Base-by-base conservation (phyloP, 306 rosid genomes). In the Cucurbita moschata region DNA sequence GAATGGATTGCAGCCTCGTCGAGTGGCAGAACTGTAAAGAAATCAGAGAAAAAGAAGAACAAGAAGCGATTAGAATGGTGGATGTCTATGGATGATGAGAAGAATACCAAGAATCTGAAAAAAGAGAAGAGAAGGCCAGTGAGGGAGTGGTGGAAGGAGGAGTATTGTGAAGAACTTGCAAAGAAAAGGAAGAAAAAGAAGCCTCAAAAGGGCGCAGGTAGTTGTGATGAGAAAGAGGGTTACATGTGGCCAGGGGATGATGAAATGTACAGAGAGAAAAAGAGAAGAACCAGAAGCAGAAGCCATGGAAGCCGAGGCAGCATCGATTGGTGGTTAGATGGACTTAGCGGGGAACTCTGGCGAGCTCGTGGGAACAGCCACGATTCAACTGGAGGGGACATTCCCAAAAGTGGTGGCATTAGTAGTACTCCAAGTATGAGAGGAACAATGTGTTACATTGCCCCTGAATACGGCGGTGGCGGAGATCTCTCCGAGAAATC, bases 131-230 rank as follows among this genome's bases (percentile, higher is more conserved):
- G 87, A 85, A 91, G 82, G 76, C 87, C 91, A 0, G 91, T 82
- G 8, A 91, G 96, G 85, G 97, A 95, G 53, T 95, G 99, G 99
- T 95, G 99, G 99, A 87, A 84, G 86, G 97, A 91, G 73, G 97
- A 95, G 79, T 81, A 81, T 18, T 82, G 87, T 72, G 93, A 91
- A 61, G 99, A 91, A 75, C 74, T 87, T 18, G 83, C 82, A 0
- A 88, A 79, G 77, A 83, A 85, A 73, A 92, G 81, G 86, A 89
- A 88, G 71, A 88, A 77, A 83, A 83, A 82, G 73, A 88, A 81
- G 68, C 83, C 75, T 52, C 73, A 71, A 42, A 87, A 79, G 47
- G 89, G 84, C 56, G n/a, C 49, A 15, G 74, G 49, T 42, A 88
- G 85, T 26, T 72, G 67, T 12, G 86, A 81, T 37, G 88, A 76